These are phyloP conservation scores for Allium cepa DNA, from an alignment of 106 monocot genomes.

Conservation along the genomic window DNA sequence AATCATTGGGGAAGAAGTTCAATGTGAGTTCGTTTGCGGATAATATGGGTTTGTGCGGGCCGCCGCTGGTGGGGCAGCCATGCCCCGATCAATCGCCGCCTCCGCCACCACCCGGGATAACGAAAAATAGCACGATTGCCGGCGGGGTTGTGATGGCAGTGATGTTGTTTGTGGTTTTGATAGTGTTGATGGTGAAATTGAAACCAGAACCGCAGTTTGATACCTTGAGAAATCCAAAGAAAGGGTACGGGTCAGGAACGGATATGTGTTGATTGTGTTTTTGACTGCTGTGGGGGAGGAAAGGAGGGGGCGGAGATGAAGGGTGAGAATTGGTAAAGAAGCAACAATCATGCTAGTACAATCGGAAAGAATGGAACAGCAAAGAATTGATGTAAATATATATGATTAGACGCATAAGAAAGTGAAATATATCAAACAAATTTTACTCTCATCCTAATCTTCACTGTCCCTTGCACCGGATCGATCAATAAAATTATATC, in stretches of 20 bases:
- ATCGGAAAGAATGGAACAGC: too few species aligned
- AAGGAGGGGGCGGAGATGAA: background rate
- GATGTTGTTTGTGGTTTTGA: background rate
- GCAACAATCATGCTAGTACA: too few species aligned
- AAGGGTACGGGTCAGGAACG: background rate
- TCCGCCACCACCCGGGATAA: background rate
- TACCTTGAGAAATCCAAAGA: slow-evolving; percentile 9
- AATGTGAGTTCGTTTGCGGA: slow-evolving; percentile 32
- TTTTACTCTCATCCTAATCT: too few species aligned
- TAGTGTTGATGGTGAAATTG: background rate
- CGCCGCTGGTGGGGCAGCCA: background rate
- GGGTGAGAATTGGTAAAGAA: too few species aligned
- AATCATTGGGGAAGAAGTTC: slow-evolving; percentile 30
- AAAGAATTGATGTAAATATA: too few species aligned
- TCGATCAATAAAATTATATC: too few species aligned
- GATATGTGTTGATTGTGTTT: background rate
- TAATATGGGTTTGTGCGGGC: slow-evolving; percentile 46
- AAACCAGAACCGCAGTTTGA: background rate
- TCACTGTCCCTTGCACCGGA: too few species aligned
- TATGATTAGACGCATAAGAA: too few species aligned
- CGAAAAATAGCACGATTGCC: background rate
- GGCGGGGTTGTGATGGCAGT: background rate
- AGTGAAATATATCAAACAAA: too few species aligned
- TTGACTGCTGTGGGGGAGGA: background rate
- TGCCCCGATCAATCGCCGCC: background rate